Evolutionary conservation across 1,284 basidiomycete genomes (phyloP).

Genomic region (Cryptococcus hybrid): DNA sequence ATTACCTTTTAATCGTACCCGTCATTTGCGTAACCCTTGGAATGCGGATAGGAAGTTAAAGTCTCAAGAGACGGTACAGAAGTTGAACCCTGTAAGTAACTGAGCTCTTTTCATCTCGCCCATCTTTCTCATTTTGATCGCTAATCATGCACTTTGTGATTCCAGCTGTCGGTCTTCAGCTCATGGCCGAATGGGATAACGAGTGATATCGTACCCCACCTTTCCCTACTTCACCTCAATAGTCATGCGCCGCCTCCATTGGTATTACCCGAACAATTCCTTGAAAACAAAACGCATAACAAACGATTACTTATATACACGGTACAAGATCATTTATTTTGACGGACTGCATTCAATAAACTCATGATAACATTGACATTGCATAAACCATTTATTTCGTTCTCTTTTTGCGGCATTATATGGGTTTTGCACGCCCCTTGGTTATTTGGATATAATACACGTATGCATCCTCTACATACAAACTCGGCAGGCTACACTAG

Average conservation of each 20-base stretch:
- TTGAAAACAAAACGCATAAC: too few relatives aligned
- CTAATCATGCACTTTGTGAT: background rate
- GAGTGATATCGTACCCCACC: constrained; percentile 12
- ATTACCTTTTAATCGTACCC: constrained; percentile 73
- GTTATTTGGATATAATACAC: background rate
- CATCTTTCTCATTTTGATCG: background rate
- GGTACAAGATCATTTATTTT: too few relatives aligned
- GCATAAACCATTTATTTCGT: background rate
- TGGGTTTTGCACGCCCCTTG: background rate
- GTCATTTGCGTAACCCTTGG: constrained; percentile 87
- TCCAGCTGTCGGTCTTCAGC: constrained; percentile 61
- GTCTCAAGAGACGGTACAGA: constrained; percentile 91
- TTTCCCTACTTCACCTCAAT: background rate
- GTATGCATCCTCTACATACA: background rate
- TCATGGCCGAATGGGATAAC: constrained; percentile 74
- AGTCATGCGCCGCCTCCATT: too few relatives aligned
- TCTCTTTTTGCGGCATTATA: background rate
- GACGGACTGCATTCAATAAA: too few relatives aligned
- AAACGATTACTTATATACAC: too few relatives aligned
- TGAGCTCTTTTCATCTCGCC: background rate
- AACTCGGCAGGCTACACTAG: too few relatives aligned
- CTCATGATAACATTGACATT: background rate
- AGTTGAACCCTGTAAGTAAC: constrained; percentile 64
- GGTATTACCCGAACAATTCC: too few relatives aligned
- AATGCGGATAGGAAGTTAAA: constrained; percentile 89